Base-by-base conservation (phyloP, 306 rosid genomes). In the Dalbergia cultrata region DNA sequence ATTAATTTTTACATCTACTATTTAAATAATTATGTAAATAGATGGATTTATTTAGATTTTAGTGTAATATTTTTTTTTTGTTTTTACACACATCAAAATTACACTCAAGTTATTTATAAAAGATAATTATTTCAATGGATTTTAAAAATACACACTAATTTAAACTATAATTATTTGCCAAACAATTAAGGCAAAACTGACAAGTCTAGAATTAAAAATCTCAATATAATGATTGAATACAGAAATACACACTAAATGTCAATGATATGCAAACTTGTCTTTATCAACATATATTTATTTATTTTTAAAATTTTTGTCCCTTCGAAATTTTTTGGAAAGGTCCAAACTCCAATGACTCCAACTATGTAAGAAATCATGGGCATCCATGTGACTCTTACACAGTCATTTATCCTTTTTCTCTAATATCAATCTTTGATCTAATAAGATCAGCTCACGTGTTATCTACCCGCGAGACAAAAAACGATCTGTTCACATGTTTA, bases 311-410 rank as follows among this genome's bases (percentile, higher is more conserved):
- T 50, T 11, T 4, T 2, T 8, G 16, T 58, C 50, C 22, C 69
- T 66, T 3, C 35, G 14, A 71, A 56, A 77, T 71, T 34, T 45
- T 64, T 60, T 66, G 16, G 41, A 37, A 72, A 57, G 68, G 62
- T 63, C 61, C 53, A 60, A 34, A 79, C 60, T 50, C 54, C 67
- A 67, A 37, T 72, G 70, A 71, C 45, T 52, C 54, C 60, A 17
- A 14, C 9, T 33, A 33, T 44, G 33, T 37, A 17, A 53, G 21
- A n/a, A 39, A 21, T 19, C 18, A 8, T 16, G 34, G 14, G 21
- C 34, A 35, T 62, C 12, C 52, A 44, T 50, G 58, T 73, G 58
- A 18, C 9, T 44, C 75, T 77, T 39, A 16, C 44, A 54, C 57
- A 54, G 67, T 77, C 74, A 67, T 67, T 39, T 56, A 0, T 5